These are phyloP conservation scores for Nematocida homosporus DNA, from an alignment of 371 early-diverging fungal genomes.

Conservation along the genomic window DNA sequence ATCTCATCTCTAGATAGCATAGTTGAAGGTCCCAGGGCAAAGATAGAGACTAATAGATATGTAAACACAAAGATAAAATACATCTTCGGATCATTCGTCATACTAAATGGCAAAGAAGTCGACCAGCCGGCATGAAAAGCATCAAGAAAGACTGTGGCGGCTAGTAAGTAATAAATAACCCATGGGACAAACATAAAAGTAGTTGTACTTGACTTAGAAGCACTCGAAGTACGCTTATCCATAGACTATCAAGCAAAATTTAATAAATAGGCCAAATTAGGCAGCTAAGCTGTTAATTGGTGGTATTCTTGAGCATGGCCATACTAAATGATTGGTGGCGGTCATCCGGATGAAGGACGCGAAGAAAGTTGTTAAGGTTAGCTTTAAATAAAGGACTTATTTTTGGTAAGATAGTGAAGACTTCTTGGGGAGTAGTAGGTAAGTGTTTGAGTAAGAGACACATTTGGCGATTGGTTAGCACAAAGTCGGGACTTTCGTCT, in stretches of 20 bases:
- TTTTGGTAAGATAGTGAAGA: slow-evolving; percentile 29
- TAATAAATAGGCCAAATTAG: too few relatives aligned
- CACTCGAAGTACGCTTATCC: too few relatives aligned
- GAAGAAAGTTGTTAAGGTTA: slow-evolving; percentile 60
- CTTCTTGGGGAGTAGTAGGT: slow-evolving; percentile 54
- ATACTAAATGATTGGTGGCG: slow-evolving; percentile 22
- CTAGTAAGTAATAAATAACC: slow-evolving; percentile 11
- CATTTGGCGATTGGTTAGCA: slow-evolving; percentile 63
- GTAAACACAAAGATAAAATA: neutral
- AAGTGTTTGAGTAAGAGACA: slow-evolving; percentile 23
- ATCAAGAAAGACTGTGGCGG: neutral
- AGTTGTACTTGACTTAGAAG: too few relatives aligned
- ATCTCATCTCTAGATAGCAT: neutral
- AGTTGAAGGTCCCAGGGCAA: slow-evolving; percentile 9
- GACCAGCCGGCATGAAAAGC: neutral
- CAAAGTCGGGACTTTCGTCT: slow-evolving; percentile 62
- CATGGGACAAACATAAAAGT: too few relatives aligned
- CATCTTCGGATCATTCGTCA: slow-evolving; percentile 7
- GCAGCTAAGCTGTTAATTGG: too few relatives aligned
- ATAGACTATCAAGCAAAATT: too few relatives aligned
- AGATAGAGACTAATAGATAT: slow-evolving; percentile 12
- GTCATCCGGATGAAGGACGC: slow-evolving; percentile 27
- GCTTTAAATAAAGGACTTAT: slow-evolving; percentile 59
- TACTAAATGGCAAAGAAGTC: neutral
- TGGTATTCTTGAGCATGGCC: slow-evolving; percentile 1